phyloP scores from a whole-genome alignment of 176 grass and related monocot species.

The Aegilops bicornis region DNA sequence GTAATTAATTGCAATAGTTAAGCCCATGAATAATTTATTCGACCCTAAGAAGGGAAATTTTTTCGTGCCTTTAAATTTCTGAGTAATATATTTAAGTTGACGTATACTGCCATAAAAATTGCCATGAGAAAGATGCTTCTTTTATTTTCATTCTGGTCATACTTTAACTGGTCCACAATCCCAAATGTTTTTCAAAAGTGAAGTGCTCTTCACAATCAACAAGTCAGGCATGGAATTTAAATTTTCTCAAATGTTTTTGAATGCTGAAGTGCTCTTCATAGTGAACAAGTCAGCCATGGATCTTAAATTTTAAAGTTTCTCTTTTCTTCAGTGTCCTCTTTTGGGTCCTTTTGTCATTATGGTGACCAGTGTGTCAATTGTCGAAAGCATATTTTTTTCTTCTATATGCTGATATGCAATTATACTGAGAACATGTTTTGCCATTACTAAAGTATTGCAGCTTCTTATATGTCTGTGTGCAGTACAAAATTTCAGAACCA shows the following conservation, averaged over 20 bases:
- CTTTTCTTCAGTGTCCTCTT: neutral
- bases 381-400: neutral
- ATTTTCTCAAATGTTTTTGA: neutral
- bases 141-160: constrained; percentile 5
- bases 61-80: neutral
- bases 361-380: neutral
- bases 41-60: neutral
- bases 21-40: neutral
- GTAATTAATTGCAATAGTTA: neutral
- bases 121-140: neutral
- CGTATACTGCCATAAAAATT: neutral
- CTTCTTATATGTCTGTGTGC: constrained; percentile 40
- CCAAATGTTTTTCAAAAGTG: neutral
- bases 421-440: neutral
- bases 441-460: neutral
- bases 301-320: neutral
- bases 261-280: neutral
- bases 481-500: constrained; percentile 78
- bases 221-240: neutral
- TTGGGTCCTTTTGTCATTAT: neutral
- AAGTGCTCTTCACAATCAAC: neutral
- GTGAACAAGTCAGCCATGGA: neutral
- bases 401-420: neutral
- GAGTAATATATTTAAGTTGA: neutral
- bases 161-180: neutral